Conservation (phyloP, 2,329 filamentous ascomycete genomes). For the Aspergillus tamarii region DNA sequence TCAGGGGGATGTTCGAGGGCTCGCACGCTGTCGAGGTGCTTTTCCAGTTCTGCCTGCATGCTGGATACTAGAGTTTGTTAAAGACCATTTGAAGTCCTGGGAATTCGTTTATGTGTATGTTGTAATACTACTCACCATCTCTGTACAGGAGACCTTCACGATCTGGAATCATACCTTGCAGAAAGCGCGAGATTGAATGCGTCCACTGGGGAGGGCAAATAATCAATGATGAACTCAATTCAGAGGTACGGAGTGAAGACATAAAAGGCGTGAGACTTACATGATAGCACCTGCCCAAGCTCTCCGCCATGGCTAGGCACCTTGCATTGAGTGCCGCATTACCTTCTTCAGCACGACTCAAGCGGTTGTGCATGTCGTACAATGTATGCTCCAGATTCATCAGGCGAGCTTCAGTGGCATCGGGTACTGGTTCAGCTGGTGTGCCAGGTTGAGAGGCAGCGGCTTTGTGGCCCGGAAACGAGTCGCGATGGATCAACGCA, state of each 20-base stretch:
- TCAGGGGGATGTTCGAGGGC: conserved; percentile 67
- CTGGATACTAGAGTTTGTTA: conserved; percentile 47
- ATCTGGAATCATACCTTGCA: conserved; percentile 74
- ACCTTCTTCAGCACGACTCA: conserved; percentile 82
- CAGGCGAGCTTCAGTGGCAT: conserved; percentile 76
- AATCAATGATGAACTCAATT: not conserved
- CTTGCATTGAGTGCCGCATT: conserved; percentile 77
- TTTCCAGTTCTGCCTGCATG: conserved; percentile 66
- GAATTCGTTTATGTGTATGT: not conserved
- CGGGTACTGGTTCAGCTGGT: conserved; percentile 80
- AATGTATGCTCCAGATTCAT: conserved; percentile 77
- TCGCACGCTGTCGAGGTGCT: conserved; percentile 63
- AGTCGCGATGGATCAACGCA: conserved; percentile 88
- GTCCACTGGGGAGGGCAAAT: conserved; percentile 64
- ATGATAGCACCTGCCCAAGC: conserved; percentile 72
- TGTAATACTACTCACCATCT: conserved; percentile 66
- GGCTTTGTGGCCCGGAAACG: conserved; percentile 77
- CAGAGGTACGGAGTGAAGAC: too few relatives aligned
- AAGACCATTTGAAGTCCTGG: conserved; percentile 4
- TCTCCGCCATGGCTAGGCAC: conserved; percentile 80
- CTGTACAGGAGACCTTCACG: conserved; percentile 77
- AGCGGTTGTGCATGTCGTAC: conserved; percentile 75
- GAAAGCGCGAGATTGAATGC: conserved; percentile 76
- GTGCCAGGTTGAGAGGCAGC: conserved; percentile 77
- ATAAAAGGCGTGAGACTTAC: conserved; percentile 43